Conservation (phyloP, 768 basidiomycete genomes). For the Harrya chromipes region DNA sequence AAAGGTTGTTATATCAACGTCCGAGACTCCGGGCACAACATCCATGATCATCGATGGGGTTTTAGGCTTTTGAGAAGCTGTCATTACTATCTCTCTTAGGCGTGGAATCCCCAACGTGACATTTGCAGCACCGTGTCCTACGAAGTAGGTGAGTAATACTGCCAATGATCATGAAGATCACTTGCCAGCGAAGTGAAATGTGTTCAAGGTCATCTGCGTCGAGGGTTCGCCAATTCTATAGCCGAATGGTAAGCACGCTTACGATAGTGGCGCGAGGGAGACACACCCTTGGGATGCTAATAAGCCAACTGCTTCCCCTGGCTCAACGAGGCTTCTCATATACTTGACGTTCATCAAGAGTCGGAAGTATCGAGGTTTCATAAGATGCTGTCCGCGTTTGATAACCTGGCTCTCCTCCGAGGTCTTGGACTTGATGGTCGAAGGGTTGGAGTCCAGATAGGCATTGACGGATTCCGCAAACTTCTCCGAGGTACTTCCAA, state of each 20-base stretch:
- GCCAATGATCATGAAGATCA: conserved; percentile 1
- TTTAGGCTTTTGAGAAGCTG: conserved; percentile 91
- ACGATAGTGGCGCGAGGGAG: neutral
- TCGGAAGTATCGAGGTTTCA: conserved; percentile 62
- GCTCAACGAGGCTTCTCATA: conserved; percentile 89
- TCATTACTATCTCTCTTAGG: conserved; percentile 98
- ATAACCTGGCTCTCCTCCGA: conserved; percentile 38
- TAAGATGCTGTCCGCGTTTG: conserved; percentile 44
- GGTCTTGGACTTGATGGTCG: conserved; percentile 42
- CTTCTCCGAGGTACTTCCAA: conserved; percentile 90
- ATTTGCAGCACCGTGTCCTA: conserved; percentile 98
- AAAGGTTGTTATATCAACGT: conserved; percentile 65
- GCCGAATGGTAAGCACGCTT: conserved; percentile 1
- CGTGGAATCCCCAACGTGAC: conserved; percentile 99
- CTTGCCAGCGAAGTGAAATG: conserved; percentile 97
- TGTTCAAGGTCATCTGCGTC: conserved; percentile 99
- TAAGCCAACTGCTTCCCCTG: conserved; percentile 97
- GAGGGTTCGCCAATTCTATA: conserved; percentile 95
- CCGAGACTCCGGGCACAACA: conserved; percentile 50
- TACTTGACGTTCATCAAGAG: conserved; percentile 89
- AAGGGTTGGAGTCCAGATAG: conserved; percentile 76
- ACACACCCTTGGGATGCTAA: conserved; percentile 94
- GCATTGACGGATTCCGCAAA: conserved; percentile 79
- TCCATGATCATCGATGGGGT: conserved; percentile 96
- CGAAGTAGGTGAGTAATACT: conserved; percentile 4